Evolutionary conservation across 2,329 filamentous ascomycete species (phyloP).

Genomic region (Colletotrichum abscissum): DNA sequence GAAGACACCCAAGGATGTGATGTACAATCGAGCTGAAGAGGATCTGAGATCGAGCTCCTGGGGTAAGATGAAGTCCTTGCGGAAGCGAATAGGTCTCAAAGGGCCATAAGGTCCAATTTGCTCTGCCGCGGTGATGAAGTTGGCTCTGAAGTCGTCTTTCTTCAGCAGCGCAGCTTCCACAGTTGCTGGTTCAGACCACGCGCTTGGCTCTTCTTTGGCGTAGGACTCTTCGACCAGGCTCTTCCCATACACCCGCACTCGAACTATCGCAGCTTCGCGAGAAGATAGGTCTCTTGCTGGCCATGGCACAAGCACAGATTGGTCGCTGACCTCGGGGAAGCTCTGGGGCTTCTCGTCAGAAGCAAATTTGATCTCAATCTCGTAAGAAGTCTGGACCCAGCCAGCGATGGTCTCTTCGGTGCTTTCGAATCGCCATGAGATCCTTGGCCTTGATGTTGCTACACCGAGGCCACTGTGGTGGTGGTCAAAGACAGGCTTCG

Average conservation of each 20-base stretch:
- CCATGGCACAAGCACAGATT: neutral
- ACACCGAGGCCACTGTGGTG: neutral
- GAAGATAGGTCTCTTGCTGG: neutral
- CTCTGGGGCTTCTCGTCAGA: neutral
- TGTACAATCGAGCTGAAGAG: slow-evolving; percentile 45
- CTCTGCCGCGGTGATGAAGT: neutral
- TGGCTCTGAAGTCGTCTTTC: neutral
- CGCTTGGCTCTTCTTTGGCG: neutral
- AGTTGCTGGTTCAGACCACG: neutral
- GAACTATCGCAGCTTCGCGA: neutral
- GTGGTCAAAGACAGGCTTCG: neutral
- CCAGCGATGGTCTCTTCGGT: neutral
- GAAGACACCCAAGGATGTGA: slow-evolving; percentile 51
- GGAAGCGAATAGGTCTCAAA: neutral
- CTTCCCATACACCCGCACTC: neutral
- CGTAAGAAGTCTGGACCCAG: neutral
- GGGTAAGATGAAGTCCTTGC: neutral
- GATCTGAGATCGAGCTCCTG: neutral
- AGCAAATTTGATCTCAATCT: neutral
- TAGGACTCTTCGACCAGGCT: neutral
- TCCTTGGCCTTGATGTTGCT: neutral
- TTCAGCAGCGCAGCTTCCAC: neutral
- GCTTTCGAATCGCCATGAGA: neutral
- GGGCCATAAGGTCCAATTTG: neutral
- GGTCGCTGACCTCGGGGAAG: neutral